Conservation (phyloP, 1,284 basidiomycete genomes). For the Schizopora paradoxa region DNA sequence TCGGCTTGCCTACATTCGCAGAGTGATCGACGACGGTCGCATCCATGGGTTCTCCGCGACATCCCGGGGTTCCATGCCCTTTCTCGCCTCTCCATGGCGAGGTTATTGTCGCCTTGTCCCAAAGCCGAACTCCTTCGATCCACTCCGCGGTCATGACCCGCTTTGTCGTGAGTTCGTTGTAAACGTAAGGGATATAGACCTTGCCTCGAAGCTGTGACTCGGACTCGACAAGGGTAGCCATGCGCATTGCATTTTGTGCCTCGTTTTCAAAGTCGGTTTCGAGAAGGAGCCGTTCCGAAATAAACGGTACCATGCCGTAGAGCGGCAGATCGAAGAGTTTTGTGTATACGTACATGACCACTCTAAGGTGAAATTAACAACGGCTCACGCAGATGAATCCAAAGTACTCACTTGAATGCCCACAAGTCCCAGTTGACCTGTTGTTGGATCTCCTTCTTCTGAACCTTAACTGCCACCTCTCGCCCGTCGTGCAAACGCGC, state of each 20-base stretch:
- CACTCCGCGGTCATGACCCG: slow-evolving; percentile 84
- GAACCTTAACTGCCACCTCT: slow-evolving; percentile 85
- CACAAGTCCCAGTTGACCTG: slow-evolving; percentile 83
- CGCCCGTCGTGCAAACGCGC: slow-evolving; percentile 56
- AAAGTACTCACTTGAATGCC: slow-evolving; percentile 25
- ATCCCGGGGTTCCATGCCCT: slow-evolving; percentile 15
- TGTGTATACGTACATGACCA: slow-evolving; percentile 73
- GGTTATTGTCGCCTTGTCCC: slow-evolving; percentile 55
- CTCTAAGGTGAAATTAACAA: slow-evolving; percentile 39
- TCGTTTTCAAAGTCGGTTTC: slow-evolving; percentile 81
- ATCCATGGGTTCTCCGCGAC: slow-evolving; percentile 18
- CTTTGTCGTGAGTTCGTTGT: slow-evolving; percentile 67
- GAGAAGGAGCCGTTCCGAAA: slow-evolving; percentile 72
- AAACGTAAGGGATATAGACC: slow-evolving; percentile 78
- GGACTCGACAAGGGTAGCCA: slow-evolving; percentile 49
- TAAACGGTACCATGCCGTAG: slow-evolving; percentile 77
- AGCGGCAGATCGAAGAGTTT: slow-evolving; percentile 73
- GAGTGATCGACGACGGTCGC: background rate
- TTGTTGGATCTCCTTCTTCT: slow-evolving; percentile 80
- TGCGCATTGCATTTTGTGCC: slow-evolving; percentile 59
- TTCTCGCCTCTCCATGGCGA: slow-evolving; percentile 49
- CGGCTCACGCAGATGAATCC: slow-evolving; percentile 6
- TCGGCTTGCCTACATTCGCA: slow-evolving; percentile 12
- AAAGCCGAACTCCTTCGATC: slow-evolving; percentile 77
- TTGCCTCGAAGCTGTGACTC: slow-evolving; percentile 65